Evolutionary conservation across 78 protist genomes (phyloP).

Genomic region (Isochrysis galbana): DNA sequence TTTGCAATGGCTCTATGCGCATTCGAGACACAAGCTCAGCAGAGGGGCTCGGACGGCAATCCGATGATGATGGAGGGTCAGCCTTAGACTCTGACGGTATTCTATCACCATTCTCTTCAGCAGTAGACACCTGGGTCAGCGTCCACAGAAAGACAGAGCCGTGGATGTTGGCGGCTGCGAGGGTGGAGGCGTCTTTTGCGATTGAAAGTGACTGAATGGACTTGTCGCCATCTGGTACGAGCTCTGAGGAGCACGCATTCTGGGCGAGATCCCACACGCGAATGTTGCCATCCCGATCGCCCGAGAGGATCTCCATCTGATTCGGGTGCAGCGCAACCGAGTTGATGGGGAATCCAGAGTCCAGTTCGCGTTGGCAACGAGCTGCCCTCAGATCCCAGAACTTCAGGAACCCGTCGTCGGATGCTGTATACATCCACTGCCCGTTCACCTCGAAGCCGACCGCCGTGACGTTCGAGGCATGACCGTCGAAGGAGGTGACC

Average conservation of each 20-base stretch:
- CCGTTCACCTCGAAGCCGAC: slow-evolving; percentile 86
- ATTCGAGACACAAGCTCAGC: not conserved
- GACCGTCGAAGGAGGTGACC: slow-evolving; percentile 76
- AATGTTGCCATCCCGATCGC: slow-evolving; percentile 34
- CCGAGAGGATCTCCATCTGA: slow-evolving; percentile 50
- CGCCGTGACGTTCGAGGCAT: slow-evolving; percentile 83
- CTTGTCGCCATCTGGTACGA: slow-evolving; percentile 78
- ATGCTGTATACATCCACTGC: slow-evolving; percentile 88
- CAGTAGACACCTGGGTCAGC: not conserved
- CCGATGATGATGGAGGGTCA: too few relatives aligned
- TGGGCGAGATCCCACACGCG: slow-evolving; percentile 84
- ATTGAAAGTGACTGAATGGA: slow-evolving; percentile 78
- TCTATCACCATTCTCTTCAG: too few relatives aligned
- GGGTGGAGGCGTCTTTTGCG: slow-evolving; percentile 61
- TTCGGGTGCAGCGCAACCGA: slow-evolving; percentile 86
- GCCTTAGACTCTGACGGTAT: too few relatives aligned
- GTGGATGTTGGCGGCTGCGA: slow-evolving; percentile 80
- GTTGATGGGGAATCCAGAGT: slow-evolving; percentile 71
- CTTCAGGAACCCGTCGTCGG: slow-evolving; percentile 91
- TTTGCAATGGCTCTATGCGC: slow-evolving; percentile 30
- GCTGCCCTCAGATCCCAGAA: slow-evolving; percentile 94
- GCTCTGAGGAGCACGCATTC: slow-evolving; percentile 71
- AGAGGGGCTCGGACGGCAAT: too few relatives aligned
- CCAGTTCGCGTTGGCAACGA: slow-evolving; percentile 81
- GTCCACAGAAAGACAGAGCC: slow-evolving; percentile 81